Base-by-base conservation (phyloP, 768 basidiomycete genomes). In the Hemileccinum rubropunctum region DNA sequence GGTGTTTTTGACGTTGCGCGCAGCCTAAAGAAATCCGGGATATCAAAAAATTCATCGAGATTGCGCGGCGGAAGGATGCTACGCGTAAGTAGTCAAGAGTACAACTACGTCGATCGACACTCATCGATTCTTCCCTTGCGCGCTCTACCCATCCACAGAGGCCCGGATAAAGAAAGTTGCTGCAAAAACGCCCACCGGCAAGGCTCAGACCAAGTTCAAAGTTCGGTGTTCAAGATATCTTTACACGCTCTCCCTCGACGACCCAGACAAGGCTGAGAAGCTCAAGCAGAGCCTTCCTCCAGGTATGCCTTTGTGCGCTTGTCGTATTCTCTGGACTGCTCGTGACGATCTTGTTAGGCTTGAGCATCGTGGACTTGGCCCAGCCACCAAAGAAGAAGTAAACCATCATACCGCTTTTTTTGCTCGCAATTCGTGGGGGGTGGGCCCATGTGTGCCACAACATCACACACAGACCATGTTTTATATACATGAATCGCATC, bases 191-290 rank as follows among this genome's bases (percentile, higher is more conserved):
- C 69, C 83, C 30, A 79, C 80, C 43, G 86, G 82, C 62, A 91
- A 91, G 76, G 77, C 78, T 32, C 79, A 83, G 73, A 95, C 90
- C 68, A 99, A 98, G 77, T 98, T 98, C 85, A 99, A 99, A 82
- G 84, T 99, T 68, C 83, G 97, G 70, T 98, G 95, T 78, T 88
- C 90, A 53, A 82, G 90, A 70, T 94, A 94, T 73, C 86, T 95
- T 54, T 99, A 99, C 86, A 98, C 97, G n/a, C 83, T 98, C 57
- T 82, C 85, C 54, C 72, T 98, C 68, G 88, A 93, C 70, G 97
- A 99, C 76, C 83, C 91, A 65, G 94, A 97, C 72, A 98, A 98
- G 81, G 95, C 97, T 35, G 94, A 97, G 71, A 99, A 98, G 79
- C 84, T 99, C 63, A 83, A 87, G 78, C 91, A 91, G 78, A 86